These are phyloP conservation scores for Backusella mclennaniae DNA, from an alignment of 192 early-diverging fungal species.

Conservation along the genomic window DNA sequence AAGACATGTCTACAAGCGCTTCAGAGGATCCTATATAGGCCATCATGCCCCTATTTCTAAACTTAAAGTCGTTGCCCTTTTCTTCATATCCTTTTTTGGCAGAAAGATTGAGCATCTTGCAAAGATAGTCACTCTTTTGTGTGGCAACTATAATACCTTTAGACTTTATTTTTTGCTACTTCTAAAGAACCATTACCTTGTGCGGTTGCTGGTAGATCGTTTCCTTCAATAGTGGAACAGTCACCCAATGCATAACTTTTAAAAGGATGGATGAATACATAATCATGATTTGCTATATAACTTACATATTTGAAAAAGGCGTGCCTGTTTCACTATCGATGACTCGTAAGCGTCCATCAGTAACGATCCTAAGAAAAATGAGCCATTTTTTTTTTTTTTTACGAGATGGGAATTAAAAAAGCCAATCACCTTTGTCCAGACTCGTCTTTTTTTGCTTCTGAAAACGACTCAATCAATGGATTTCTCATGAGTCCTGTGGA, in stretches of 20 bases:
- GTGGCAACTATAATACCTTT: slow-evolving; percentile 49
- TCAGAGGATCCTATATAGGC: slow-evolving; percentile 65
- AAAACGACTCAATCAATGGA: slow-evolving; percentile 55
- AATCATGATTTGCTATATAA: background rate
- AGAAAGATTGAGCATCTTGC: slow-evolving; percentile 40
- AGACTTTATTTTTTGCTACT: background rate
- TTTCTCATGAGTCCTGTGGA: slow-evolving; percentile 71
- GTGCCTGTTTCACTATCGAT: slow-evolving; percentile 56
- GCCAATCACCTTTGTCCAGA: slow-evolving; percentile 27
- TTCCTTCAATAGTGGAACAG: slow-evolving; percentile 80
- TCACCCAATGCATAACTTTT: slow-evolving; percentile 82
- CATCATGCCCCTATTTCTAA: slow-evolving; percentile 63
- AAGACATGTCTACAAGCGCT: slow-evolving; percentile 59
- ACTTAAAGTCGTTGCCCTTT: slow-evolving; percentile 48
- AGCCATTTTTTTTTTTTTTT: background rate
- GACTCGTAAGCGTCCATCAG: slow-evolving; percentile 75
- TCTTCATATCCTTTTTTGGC: slow-evolving; percentile 22
- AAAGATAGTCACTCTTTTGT: slow-evolving; percentile 69
- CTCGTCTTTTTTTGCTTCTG: slow-evolving; percentile 34
- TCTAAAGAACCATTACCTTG: slow-evolving; percentile 46
- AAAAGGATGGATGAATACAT: background rate
- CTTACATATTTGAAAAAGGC: slow-evolving; percentile 55
- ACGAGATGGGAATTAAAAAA: background rate
- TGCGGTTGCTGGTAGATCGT: slow-evolving; percentile 78
- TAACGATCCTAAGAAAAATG: slow-evolving; percentile 55